Base-by-base conservation (phyloP, 225 moss, liverwort and hornwort species). In the Ulota crispa region DNA sequence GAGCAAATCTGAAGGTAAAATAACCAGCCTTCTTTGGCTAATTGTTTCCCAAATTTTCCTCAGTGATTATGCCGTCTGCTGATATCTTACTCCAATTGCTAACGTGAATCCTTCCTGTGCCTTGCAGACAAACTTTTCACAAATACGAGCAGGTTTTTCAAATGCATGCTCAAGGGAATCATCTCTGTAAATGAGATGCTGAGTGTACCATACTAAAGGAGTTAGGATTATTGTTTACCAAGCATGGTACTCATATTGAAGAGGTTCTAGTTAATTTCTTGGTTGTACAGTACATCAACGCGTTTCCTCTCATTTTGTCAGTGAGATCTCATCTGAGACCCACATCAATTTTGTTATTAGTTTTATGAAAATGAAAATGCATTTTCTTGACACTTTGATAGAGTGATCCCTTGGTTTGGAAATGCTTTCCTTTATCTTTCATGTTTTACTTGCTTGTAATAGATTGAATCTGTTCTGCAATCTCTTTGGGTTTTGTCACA, bases 161-260 rank as follows among this genome's bases (percentile, higher is more conserved):
- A 36, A 45, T 67, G 21, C 85, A 31, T 43, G 67, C 67, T 82
- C 30, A 34, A 28, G 54, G 18, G 53, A 73, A 39, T 81, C 74
- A 47, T 84, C 73, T 83, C 70, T 23, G 18, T 36, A 24, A 36
- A 43, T 34, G 82, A 52, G 76, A 36, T 84, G 50, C 39, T 83
- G 31, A 32, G 31, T 32, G 88, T 83, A 88, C 76, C 80, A 82
- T 83, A 88, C 16, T 80, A 76, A 66, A 54, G 72, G 71, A 53
- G 61, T 62, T 77, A 82, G 68, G 47, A 82, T 12, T 85, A 32
- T 57, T 84, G 47, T 64, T 81, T 73, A 69, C 74, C 52, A 39
- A 68, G 79, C 71, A 70, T 82, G 79, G 67, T 72, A 65, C 9
- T 53, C 32, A 70, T 61, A 73, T 52, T 18, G 77, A 80, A 30